These are phyloP conservation scores for Metschnikowia aberdeeniae DNA, from an alignment of 805 yeast genomes.

Conservation along the genomic window DNA sequence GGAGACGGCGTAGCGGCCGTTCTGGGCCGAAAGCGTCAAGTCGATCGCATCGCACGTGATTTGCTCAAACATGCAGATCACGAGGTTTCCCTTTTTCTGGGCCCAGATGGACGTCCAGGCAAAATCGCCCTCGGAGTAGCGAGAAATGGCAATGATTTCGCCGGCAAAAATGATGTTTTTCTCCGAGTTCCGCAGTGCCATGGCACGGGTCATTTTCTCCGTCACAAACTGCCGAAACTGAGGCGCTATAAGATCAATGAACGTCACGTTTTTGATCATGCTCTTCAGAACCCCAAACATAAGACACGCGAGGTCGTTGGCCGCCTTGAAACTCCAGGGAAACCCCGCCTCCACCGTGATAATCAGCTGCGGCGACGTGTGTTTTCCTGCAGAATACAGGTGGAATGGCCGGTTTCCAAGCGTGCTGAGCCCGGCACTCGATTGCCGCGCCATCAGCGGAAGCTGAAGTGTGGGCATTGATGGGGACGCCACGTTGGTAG, in stretches of 20 bases:
- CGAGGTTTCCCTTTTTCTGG: conserved; percentile 61
- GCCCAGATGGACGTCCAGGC: conserved; percentile 94
- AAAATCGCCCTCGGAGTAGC: conserved; percentile 55
- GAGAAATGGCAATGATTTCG: conserved; percentile 73
- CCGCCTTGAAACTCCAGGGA: conserved; percentile 81
- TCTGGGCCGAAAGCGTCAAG: background rate
- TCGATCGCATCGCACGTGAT: conserved; percentile 49
- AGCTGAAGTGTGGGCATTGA: conserved; percentile 23
- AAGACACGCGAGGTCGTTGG: conserved; percentile 85
- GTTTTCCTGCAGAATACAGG: conserved; percentile 64
- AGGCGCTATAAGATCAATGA: conserved; percentile 74
- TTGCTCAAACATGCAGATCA: conserved; percentile 84
- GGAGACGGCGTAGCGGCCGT: conserved; percentile 18
- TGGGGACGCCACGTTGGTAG: conserved; percentile 10
- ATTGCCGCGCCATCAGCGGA: conserved; percentile 19
- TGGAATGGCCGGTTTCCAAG: conserved; percentile 49
- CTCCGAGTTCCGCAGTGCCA: conserved; percentile 15
- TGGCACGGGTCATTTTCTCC: conserved; percentile 41
- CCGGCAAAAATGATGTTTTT: conserved; percentile 68
- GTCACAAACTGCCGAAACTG: conserved; percentile 69
- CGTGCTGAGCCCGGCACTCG: conserved; percentile 19
- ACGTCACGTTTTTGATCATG: conserved; percentile 56
- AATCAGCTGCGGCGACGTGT: conserved; percentile 74
- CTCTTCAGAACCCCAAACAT: conserved; percentile 76
- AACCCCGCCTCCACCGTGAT: conserved; percentile 69